Conservation (phyloP, 2,329 filamentous ascomycete genomes). For the Leptodontidium sp. region DNA sequence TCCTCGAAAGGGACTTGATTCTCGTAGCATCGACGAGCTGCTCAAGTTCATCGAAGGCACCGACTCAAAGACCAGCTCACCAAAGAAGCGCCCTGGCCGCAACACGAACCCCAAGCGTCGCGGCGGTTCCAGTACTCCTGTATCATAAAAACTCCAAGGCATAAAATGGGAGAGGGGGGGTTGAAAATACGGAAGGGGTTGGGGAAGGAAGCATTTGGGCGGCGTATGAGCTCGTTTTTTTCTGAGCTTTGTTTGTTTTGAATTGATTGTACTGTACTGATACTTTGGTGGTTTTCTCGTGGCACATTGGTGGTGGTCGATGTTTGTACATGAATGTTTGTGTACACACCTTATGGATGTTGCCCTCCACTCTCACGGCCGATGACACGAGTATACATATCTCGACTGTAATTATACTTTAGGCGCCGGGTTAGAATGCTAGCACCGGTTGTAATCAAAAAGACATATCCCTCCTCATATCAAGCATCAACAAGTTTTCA, state of each 20-base stretch:
- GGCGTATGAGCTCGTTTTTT: not conserved
- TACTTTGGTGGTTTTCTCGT: not conserved
- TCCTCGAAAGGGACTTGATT: slow-evolving; percentile 62
- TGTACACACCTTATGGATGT: not conserved
- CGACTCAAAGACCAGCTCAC: slow-evolving; percentile 58
- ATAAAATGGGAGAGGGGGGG: not conserved
- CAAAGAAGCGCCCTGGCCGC: slow-evolving; percentile 64
- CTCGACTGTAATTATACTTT: not conserved
- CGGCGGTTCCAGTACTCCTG: slow-evolving; percentile 45
- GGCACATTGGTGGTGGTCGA: not conserved
- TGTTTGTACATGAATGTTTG: slow-evolving; percentile 7
- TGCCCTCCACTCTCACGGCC: slow-evolving; percentile 10
- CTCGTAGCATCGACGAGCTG: slow-evolving; percentile 89
- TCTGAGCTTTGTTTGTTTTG: slow-evolving; percentile 5
- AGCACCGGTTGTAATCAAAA: slow-evolving; percentile 3
- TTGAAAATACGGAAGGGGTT: slow-evolving; percentile 3
- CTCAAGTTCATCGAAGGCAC: slow-evolving; percentile 92
- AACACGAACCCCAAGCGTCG: slow-evolving; percentile 63
- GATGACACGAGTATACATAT: slow-evolving; percentile 4
- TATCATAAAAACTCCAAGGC: slow-evolving; percentile 25
- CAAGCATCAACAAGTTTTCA: not conserved
- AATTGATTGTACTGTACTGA: slow-evolving; percentile 7
- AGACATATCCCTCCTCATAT: slow-evolving; percentile 17
- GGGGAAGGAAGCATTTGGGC: slow-evolving; percentile 9
- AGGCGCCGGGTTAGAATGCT: not conserved